phyloP scores from a whole-genome alignment of 2,329 filamentous ascomycete species.

The Ophiostoma sp. region DNA sequence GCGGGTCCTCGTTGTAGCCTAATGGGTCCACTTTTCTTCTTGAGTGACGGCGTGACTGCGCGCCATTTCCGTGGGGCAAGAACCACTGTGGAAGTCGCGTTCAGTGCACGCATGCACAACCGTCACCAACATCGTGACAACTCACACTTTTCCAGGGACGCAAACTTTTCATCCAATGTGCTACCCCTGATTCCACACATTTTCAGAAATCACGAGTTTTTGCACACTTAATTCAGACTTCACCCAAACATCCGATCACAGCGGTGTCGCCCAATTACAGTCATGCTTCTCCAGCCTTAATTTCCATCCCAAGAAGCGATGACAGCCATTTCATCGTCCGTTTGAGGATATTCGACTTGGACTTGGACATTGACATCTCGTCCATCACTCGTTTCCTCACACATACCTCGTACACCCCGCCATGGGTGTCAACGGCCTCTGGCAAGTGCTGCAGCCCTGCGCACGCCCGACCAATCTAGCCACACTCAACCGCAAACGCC shows the following conservation, averaged over 20 bases:
- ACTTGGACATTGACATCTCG: not conserved
- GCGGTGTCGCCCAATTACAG: not conserved
- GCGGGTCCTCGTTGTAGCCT: slow-evolving; percentile 5
- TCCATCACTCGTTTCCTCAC: not conserved
- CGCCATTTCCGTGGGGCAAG: slow-evolving; percentile 27
- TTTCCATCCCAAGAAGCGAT: slow-evolving; percentile 11
- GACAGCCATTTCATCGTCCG: not conserved
- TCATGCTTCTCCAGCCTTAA: not conserved
- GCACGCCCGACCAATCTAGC: slow-evolving; percentile 95
- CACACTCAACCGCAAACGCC: slow-evolving; percentile 91
- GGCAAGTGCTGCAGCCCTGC: slow-evolving; percentile 93
- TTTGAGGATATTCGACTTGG: not conserved
- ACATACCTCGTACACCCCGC: not conserved
- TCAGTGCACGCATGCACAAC: not conserved
- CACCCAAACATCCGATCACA: not conserved
- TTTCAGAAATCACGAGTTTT: not conserved
- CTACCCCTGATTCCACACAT: no score
- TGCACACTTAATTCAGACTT: not conserved
- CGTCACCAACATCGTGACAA: not conserved
- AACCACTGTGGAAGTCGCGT: not conserved
- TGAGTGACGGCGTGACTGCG: slow-evolving; percentile 28
- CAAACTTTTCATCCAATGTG: not conserved
- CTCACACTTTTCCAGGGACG: not conserved
- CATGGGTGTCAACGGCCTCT: slow-evolving; percentile 98
- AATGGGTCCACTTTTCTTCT: not conserved